Conservation (phyloP, 2,329 filamentous ascomycete genomes). For the Hortaea sp. region DNA sequence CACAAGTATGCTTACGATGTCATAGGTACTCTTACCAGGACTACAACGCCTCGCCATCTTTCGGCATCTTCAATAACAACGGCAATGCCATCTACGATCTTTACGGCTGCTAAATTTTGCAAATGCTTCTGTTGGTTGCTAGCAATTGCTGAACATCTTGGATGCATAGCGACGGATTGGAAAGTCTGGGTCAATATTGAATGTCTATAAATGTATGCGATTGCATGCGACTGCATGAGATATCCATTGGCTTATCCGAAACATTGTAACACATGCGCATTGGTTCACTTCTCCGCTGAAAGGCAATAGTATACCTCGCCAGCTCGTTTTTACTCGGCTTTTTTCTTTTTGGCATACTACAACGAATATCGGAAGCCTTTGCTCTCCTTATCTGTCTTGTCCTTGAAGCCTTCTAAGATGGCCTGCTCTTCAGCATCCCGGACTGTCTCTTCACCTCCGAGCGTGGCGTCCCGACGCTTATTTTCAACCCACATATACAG, state of each 20-base stretch:
- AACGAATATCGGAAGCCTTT: constrained; percentile 4
- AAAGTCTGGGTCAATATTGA: too few species aligned
- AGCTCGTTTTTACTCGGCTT: too few species aligned
- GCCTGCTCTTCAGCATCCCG: constrained; percentile 41
- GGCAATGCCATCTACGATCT: constrained; percentile 24
- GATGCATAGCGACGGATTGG: not conserved
- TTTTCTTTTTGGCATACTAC: not conserved
- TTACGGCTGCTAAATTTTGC: not conserved
- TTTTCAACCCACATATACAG: constrained; percentile 27
- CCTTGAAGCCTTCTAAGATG: constrained; percentile 4
- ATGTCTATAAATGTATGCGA: too few species aligned
- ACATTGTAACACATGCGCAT: too few species aligned
- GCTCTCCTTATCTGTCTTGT: constrained; percentile 5
- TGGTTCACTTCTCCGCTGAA: too few species aligned
- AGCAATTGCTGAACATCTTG: not conserved
- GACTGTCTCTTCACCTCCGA: constrained; percentile 14
- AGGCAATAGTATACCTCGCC: too few species aligned
- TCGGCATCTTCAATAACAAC: constrained; percentile 29
- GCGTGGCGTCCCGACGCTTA: constrained; percentile 18
- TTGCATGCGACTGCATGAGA: too few species aligned
- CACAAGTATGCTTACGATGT: not conserved
- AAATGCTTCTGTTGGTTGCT: not conserved
- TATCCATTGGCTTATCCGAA: too few species aligned
- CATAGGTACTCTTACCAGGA: constrained; percentile 45
- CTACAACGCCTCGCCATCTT: constrained; percentile 32